These are phyloP conservation scores for Dactylellina parvicollis DNA, from an alignment of 2,329 filamentous ascomycete genomes.

Conservation along the genomic window DNA sequence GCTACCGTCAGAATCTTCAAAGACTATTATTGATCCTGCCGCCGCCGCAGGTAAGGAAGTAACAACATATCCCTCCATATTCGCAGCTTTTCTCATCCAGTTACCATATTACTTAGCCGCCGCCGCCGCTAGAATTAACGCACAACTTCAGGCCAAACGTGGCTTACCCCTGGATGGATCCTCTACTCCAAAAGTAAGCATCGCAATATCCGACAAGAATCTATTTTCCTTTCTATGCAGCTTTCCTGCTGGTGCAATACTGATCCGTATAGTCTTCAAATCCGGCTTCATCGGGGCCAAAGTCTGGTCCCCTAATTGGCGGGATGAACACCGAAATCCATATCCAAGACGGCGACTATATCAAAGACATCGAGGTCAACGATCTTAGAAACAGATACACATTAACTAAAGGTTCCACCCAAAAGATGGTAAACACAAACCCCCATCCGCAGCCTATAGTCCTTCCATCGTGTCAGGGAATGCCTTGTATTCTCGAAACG, in stretches of 20 bases:
- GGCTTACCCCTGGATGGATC: slow-evolving; percentile 66
- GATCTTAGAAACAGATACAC: slow-evolving; percentile 96
- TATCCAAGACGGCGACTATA: slow-evolving; percentile 94
- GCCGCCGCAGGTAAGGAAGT: slow-evolving; percentile 81
- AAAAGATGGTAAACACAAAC: slow-evolving; percentile 90
- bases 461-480: slow-evolving; percentile 59
- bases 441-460: slow-evolving; percentile 67
- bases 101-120: slow-evolving; percentile 70
- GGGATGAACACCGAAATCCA: slow-evolving; percentile 88
- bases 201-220: background rate
- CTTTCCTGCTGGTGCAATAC: background rate
- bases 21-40: slow-evolving; percentile 72
- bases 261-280: slow-evolving; percentile 66
- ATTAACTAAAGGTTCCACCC: slow-evolving; percentile 94
- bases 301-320: slow-evolving; percentile 55
- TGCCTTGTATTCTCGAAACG: background rate
- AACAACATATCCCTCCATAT: too few relatives aligned
- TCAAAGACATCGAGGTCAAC: slow-evolving; percentile 99
- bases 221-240: background rate
- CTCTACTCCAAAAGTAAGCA: slow-evolving; percentile 26
- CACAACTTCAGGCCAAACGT: slow-evolving; percentile 83
- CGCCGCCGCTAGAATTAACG: slow-evolving; percentile 87
- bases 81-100: slow-evolving; percentile 14
- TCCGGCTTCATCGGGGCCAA: slow-evolving; percentile 59
- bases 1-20: slow-evolving; percentile 61